phyloP scores from a whole-genome alignment of 2,329 filamentous ascomycete species.

The Didymella exigua region DNA sequence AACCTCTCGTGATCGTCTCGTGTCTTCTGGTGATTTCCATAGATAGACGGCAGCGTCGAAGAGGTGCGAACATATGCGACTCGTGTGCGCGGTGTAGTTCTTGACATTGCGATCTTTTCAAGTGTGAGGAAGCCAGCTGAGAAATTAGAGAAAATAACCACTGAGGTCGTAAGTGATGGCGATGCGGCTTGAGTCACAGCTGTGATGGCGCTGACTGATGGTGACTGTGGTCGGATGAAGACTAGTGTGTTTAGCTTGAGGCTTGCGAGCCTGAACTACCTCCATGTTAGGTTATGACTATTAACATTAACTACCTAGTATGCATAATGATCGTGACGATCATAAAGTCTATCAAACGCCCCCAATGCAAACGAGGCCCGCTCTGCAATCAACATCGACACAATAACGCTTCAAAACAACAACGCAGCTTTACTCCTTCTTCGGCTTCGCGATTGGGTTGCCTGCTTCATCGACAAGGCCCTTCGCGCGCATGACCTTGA shows the following conservation, averaged over 20 bases:
- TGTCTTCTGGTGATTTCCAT: not conserved
- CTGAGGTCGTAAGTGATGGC: not conserved
- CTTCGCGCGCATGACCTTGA: slow-evolving; percentile 54
- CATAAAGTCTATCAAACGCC: slow-evolving; percentile 12
- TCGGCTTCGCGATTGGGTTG: slow-evolving; percentile 42
- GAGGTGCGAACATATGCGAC: not conserved
- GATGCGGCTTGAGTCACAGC: not conserved
- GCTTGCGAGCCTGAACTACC: not conserved
- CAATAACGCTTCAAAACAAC: not conserved
- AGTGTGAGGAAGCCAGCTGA: no score
- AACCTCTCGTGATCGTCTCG: not conserved
- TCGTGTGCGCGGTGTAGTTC: not conserved
- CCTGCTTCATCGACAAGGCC: slow-evolving; percentile 54
- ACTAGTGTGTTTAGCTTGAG: no score
- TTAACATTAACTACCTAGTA: slow-evolving; percentile 13
- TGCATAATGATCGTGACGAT: slow-evolving; percentile 7
- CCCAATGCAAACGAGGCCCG: slow-evolving; percentile 9
- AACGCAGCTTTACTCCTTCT: slow-evolving; percentile 13
- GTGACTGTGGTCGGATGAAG: no score
- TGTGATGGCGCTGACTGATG: no score
- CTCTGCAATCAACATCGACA: not conserved
- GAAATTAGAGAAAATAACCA: not conserved
- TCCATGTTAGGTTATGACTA: not conserved
- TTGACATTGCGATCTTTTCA: not conserved
- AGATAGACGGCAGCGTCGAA: not conserved